Percentiles rank a stretch among this genome's conserved stretches.
Evolutionary conservation across 495 filamentous ascomycete species (phyloP).

Genomic region (Xylaria flabelliformis): DNA sequence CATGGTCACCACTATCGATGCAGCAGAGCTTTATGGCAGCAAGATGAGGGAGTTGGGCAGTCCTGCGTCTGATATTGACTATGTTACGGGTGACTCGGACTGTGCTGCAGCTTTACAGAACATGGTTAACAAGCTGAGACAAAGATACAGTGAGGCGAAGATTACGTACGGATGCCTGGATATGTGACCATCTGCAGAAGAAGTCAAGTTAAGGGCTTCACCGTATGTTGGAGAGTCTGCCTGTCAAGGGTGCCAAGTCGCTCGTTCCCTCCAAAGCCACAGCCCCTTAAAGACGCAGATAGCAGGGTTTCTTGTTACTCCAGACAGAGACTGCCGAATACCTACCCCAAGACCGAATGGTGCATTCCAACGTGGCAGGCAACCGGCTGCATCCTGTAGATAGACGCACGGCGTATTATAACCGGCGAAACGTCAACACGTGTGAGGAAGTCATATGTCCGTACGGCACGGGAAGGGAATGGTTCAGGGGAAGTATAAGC

Average conservation of each 20-base stretch:
- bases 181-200: not conserved
- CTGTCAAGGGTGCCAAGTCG: not conserved
- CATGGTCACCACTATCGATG: not conserved
- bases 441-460: conserved; percentile 21
- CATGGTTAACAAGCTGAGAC: conserved; percentile 17
- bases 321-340: conserved; percentile 5
- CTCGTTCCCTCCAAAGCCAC: not conserved
- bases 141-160: conserved; percentile 18
- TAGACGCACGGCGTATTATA: conserved; percentile 16
- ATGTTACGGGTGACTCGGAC: conserved; percentile 5
- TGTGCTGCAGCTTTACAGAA: conserved; percentile 6
- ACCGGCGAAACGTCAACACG: conserved; percentile 20
- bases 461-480: not conserved
- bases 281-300: conserved; percentile 18
- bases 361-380: conserved; percentile 23
- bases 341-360: conserved; percentile 10
- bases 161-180: conserved; percentile 23
- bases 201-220: conserved; percentile 3
- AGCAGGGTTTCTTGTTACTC: not conserved
- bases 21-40: not conserved
- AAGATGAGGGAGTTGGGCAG: not conserved
- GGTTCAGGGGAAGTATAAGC: conserved; percentile 5
- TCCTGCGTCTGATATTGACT: not conserved
- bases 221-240: not conserved
- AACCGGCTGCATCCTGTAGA: conserved; percentile 5